A percentile compares a stretch with the other conserved stretches of the same genome.
Evolutionary conservation across 2,329 filamentous ascomycete species (phyloP).

Genomic region (Colletotrichum sp.): DNA sequence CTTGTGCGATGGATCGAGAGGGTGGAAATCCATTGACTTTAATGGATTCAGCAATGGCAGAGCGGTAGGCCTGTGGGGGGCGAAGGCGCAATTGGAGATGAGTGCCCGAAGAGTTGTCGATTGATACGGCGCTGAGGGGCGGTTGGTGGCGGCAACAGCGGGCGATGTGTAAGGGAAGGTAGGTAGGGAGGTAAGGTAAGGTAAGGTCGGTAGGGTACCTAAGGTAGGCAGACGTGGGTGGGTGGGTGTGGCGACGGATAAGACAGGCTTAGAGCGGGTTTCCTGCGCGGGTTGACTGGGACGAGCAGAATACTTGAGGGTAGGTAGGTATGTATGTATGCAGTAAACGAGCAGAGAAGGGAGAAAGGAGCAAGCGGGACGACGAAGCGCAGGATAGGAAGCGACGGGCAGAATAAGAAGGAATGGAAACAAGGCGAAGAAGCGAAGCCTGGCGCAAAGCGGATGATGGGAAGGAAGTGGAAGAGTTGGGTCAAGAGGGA

Average conservation of each 20-base stretch:
- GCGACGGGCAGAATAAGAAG: constrained; percentile 4
- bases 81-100: background rate
- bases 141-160: background rate
- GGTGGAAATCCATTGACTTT: background rate
- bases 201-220: background rate
- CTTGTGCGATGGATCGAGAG: background rate
- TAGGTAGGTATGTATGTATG: too few relatives aligned
- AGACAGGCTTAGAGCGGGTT: background rate
- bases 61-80: background rate
- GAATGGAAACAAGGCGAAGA: background rate
- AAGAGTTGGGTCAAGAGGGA: background rate
- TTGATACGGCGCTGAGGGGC: background rate
- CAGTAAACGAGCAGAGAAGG: background rate
- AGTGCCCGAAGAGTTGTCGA: background rate
- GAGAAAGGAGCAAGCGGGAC: background rate
- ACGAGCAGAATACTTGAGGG: background rate
- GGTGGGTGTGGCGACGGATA: background rate
- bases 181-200: background rate
- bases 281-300: background rate
- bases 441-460: constrained; percentile 15
- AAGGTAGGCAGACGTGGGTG: background rate
- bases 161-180: background rate
- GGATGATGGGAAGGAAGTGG: constrained; percentile 9
- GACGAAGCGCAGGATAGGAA: background rate
- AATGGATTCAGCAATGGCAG: background rate